phyloP scores from a whole-genome alignment of 1,284 basidiomycete species.

The Gymnopus androsaceus region DNA sequence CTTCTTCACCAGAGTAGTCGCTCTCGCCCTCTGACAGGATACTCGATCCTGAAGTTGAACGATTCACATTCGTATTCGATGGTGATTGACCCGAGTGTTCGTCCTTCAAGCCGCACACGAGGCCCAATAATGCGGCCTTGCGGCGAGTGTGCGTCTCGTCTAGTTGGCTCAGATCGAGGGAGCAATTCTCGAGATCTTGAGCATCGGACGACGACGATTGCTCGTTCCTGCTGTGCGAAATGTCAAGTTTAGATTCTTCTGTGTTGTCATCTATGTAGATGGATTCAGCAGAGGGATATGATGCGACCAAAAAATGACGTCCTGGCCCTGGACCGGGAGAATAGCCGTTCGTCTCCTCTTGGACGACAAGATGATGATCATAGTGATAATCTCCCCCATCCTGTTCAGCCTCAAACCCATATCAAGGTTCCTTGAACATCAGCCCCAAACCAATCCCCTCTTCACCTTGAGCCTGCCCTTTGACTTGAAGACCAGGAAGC shows the following conservation, averaged over 20 bases:
- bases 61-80: background rate
- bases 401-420: too few species aligned
- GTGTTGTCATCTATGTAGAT: conserved; percentile 23
- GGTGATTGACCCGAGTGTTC: background rate
- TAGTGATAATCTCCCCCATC: background rate
- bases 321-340: background rate
- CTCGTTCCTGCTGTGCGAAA: conserved; percentile 9
- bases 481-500: background rate
- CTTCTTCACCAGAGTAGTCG: conserved; percentile 33
- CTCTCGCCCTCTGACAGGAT: conserved; percentile 23
- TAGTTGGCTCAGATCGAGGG: conserved; percentile 10
- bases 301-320: conserved; percentile 4
- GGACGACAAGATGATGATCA: background rate
- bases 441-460: conserved; percentile 1
- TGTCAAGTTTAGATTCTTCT: conserved; percentile 7
- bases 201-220: too few species aligned
- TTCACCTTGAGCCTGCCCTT: background rate
- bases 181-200: too few species aligned
- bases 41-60: background rate
- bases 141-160: conserved; percentile 31
- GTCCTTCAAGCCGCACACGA: conserved; percentile 42
- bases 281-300: conserved; percentile 15
- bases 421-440: background rate
- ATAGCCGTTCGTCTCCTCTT: background rate
- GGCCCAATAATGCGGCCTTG: conserved; percentile 43